These are phyloP conservation scores for Yarrowia osloensis DNA, from an alignment of 805 yeast species.

Conservation along the genomic window DNA sequence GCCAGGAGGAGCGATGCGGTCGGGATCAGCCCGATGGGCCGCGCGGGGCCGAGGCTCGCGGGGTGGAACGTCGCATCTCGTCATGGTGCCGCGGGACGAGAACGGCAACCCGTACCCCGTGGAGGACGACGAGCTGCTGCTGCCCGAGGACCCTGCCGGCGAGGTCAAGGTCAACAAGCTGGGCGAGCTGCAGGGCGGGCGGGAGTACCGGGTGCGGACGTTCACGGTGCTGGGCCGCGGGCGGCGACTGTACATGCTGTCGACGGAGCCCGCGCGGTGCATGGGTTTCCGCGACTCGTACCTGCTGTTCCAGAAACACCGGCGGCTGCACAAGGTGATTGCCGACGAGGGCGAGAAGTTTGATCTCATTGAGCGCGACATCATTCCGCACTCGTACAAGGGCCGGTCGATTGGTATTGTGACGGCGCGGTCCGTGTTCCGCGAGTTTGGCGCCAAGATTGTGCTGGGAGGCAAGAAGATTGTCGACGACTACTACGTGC, in stretches of 20 bases:
- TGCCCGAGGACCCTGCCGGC: slow-evolving; percentile 78
- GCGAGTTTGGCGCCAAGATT: slow-evolving; percentile 89
- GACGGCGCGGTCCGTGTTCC: slow-evolving; percentile 82
- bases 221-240: slow-evolving; percentile 58
- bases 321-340: slow-evolving; percentile 69
- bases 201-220: slow-evolving; percentile 63
- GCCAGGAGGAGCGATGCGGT: slow-evolving; percentile 32
- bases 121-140: slow-evolving; percentile 72
- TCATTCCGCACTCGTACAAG: slow-evolving; percentile 86
- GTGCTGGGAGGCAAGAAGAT: slow-evolving; percentile 78
- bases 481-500: slow-evolving; percentile 86
- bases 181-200: slow-evolving; percentile 71
- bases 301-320: slow-evolving; percentile 82
- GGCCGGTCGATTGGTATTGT: slow-evolving; percentile 88
- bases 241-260: slow-evolving; percentile 76
- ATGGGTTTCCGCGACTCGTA: slow-evolving; percentile 94
- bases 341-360: slow-evolving; percentile 76
- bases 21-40: slow-evolving; percentile 33
- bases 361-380: slow-evolving; percentile 75
- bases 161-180: slow-evolving; percentile 65
- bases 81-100: slow-evolving; percentile 55
- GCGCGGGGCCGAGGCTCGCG: slow-evolving; percentile 35
- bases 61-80: slow-evolving; percentile 33
- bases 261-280: slow-evolving; percentile 94
- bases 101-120: slow-evolving; percentile 68